Base-by-base conservation (phyloP, 768 basidiomycete genomes). In the Mycena epipterygia region DNA sequence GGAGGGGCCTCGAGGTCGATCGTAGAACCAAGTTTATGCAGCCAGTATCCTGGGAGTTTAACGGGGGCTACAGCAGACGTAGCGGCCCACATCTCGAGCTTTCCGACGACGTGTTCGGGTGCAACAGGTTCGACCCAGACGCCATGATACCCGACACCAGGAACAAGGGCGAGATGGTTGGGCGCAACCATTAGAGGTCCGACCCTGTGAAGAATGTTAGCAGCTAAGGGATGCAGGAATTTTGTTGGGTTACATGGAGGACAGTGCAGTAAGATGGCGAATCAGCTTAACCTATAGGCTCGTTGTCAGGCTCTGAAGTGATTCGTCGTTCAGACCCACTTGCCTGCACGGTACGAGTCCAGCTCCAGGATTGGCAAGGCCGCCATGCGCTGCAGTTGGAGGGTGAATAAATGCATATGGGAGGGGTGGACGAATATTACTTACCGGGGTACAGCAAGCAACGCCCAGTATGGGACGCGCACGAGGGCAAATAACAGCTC, bases 1-100 rank as follows among this genome's bases (percentile, higher is more conserved):
- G 88, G 84, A 1, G 83, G 68, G 27, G 81, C 78, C 41, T 82
- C 84, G 53, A 83, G 71, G 29, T 77, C 66, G 55, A 82, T 81
- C 17, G 77, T 74, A 5, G 76, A 71, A 2, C 83, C 84, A 32
- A 79, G 77, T 74, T 85, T 87, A 77, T 86, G 83, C 25, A 83
- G 78, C 89, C 89, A 90, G 74, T 90, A 91, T 9, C 88, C 89
- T 17, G 89, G 87, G 42, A 91, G 81, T 39, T 81, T 82, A 51
- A 82, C 76, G 0, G 87, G 79, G 5, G 79, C 65, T 25, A 89
- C 84, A 6, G 79, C 75, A 16, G 87, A 81, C 25, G 78, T 76
- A 2, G 77, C 71, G 25, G 84, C 85, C 81, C 81, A 87, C 12
- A 70, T 70, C 55, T 82, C 76, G 62, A 90, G 77, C 44, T 85